Base-by-base conservation (phyloP, 192 early-diverging fungal species). In the Backusella sp. region DNA sequence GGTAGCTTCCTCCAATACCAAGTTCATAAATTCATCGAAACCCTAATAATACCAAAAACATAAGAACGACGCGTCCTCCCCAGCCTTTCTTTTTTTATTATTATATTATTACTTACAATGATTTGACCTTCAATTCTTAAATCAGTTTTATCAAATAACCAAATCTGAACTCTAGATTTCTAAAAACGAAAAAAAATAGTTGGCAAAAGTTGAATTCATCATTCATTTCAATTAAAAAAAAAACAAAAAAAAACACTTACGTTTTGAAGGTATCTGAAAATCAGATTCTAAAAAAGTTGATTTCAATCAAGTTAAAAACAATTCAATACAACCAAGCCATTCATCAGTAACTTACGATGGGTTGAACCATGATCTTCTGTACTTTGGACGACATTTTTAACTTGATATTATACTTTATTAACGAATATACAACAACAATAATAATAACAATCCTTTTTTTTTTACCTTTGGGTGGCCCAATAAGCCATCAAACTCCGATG, bases 11-110 rank as follows among this genome's bases (percentile, higher is more conserved):
- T 95, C 97, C 70, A 99, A 85, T 19, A 99, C 97, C 75, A 99
- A 80, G 78, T 94, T 96, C 96, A 99, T 97, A 82, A 99, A 99
- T 81, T 99, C 97, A 82, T 99, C 97, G 81, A 99, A 97, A 36
- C 97, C 97, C 96, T 96, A 85, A n/a, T 14, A 44, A 28, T 1
- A 17, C 26, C 3, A 56, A 52, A 34, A 69, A 41, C 35, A 71
- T 26, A 35, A 72, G 5, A 75, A 49, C 34, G 19, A 65, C n/a
- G 32, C 53, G 39, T 14, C 23, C 7, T 21, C 17, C 41, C 56
- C 6, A 15, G 6, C 3, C 23, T n/a, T 37, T 65, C n/a, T 56
- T 36, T 46, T 49, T 23, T 35, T 34, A 56, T 72, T 46, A 52
- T 15, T 67, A 36, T 46, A 52, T 15, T 67, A 36, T 56, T 44